Percentiles rank a stretch among this genome's conserved stretches.
These are phyloP conservation scores for Zymoseptoria brevis DNA, from an alignment of 2,329 filamentous ascomycete genomes.

Conservation along the genomic window DNA sequence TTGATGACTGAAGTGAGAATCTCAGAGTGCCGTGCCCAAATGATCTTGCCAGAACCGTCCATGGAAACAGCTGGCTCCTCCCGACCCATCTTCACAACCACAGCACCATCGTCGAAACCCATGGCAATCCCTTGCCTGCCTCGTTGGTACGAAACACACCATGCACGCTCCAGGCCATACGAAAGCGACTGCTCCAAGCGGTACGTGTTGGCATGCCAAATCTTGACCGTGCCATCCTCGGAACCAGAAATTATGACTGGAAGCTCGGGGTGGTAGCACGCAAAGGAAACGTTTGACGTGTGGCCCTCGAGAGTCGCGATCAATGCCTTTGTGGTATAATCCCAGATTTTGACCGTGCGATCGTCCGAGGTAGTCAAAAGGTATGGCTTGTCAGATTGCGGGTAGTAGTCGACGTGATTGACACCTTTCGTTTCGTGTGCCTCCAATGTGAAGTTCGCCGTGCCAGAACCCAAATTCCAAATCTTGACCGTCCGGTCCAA, in stretches of 20 bases:
- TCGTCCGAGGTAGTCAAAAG: slow-evolving; percentile 95
- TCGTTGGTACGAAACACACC: slow-evolving; percentile 94
- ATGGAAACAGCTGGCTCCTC: slow-evolving; percentile 97
- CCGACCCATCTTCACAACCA: slow-evolving; percentile 94
- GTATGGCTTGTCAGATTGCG: slow-evolving; percentile 65
- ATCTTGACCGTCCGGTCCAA: slow-evolving; percentile 96
- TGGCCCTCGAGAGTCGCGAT: slow-evolving; percentile 96
- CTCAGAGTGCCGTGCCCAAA: slow-evolving; percentile 93
- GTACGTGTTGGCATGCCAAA: slow-evolving; percentile 98
- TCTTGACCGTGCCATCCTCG: slow-evolving; percentile 93
- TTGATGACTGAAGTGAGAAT: slow-evolving; percentile 94
- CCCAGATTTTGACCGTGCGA: slow-evolving; percentile 95
- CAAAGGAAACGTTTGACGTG: slow-evolving; percentile 96
- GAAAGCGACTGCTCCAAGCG: slow-evolving; percentile 90
- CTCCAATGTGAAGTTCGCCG: slow-evolving; percentile 92
- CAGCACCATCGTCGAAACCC: slow-evolving; percentile 94
- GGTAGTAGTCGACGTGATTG: slow-evolving; percentile 89
- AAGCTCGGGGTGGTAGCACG: slow-evolving; percentile 93
- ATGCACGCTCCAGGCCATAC: slow-evolving; percentile 91
- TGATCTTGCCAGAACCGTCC: slow-evolving; percentile 90
- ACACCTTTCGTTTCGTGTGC: slow-evolving; percentile 96
- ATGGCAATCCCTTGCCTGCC: slow-evolving; percentile 91
- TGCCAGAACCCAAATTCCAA: slow-evolving; percentile 90
- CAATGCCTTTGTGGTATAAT: slow-evolving; percentile 95
- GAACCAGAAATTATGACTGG: slow-evolving; percentile 97